Evolutionary conservation across 495 filamentous ascomycete species (phyloP).

Genomic region (Aspergillus sparsus): DNA sequence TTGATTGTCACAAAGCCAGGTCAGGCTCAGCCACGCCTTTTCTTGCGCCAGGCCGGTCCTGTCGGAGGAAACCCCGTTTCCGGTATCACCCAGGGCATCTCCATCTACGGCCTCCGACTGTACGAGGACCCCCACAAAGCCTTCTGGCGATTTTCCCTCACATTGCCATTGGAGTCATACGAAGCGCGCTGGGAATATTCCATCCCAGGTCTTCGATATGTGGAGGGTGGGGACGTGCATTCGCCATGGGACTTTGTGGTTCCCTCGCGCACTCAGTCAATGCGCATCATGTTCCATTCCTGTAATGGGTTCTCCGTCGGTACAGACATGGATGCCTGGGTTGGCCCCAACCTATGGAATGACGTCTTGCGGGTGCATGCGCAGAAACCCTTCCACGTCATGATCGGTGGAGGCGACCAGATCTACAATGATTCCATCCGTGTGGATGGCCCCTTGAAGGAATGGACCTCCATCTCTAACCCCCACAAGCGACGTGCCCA

Average conservation of each 20-base stretch:
- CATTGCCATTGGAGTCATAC: constrained; percentile 48
- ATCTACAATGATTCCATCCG: constrained; percentile 93
- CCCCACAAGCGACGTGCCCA: constrained; percentile 78
- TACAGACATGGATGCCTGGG: constrained; percentile 82
- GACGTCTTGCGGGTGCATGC: constrained; percentile 74
- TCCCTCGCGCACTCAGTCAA: constrained; percentile 75
- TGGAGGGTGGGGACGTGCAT: constrained; percentile 40
- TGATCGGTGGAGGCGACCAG: constrained; percentile 94
- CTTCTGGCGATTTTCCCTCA: constrained; percentile 78
- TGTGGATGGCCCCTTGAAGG: constrained; percentile 72
- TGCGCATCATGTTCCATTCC: constrained; percentile 95
- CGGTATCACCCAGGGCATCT: constrained; percentile 20
- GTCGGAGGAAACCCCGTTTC: constrained; percentile 24
- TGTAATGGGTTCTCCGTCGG: constrained; percentile 96
- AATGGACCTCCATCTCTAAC: constrained; percentile 80
- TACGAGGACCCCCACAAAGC: constrained; percentile 75
- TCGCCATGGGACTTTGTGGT: constrained; percentile 64
- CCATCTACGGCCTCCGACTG: constrained; percentile 61
- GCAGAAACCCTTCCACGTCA: constrained; percentile 82
- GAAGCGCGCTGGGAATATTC: constrained; percentile 54
- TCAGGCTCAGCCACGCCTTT: constrained; percentile 51
- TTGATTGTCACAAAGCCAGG: constrained; percentile 74
- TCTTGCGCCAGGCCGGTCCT: constrained; percentile 48
- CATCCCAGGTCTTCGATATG: constrained; percentile 44
- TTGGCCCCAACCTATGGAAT: constrained; percentile 84